phyloP scores from a whole-genome alignment of 345 rosid genomes.

The Dipteronia sinensis region DNA sequence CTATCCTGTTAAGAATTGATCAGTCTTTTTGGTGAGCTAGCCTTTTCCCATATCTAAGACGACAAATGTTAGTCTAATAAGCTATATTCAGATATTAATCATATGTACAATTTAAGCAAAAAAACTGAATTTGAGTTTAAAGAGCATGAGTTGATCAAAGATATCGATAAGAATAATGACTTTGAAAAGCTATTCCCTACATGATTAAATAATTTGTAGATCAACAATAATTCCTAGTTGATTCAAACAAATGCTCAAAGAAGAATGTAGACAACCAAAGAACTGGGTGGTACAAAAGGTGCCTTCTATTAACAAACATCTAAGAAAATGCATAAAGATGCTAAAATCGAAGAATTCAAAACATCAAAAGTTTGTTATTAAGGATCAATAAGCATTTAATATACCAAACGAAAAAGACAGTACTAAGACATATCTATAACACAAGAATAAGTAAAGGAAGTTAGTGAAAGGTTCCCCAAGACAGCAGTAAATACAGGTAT shows the following conservation, averaged over 20 bases:
- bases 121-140: neutral
- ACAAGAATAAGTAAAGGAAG: conserved; percentile 3
- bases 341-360: neutral
- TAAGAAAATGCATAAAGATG: neutral
- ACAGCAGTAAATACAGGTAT: neutral
- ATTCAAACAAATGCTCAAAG: neutral
- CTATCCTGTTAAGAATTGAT: conserved; percentile 60
- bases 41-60: neutral
- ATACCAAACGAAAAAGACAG: neutral
- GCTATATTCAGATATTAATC: neutral
- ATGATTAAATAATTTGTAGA: neutral
- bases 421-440: neutral
- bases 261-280: neutral
- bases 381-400: neutral
- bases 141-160: neutral
- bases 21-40: conserved; percentile 4
- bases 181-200: neutral
- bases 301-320: neutral
- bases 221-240: neutral
- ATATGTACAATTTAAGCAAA: neutral
- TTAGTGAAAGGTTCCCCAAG: neutral
- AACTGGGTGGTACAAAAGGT: neutral
- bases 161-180: too few species aligned
- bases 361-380: neutral
- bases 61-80: neutral